Evolutionary conservation across 805 yeast species (phyloP).

Genomic region (Barnettozyma sucrosica): DNA sequence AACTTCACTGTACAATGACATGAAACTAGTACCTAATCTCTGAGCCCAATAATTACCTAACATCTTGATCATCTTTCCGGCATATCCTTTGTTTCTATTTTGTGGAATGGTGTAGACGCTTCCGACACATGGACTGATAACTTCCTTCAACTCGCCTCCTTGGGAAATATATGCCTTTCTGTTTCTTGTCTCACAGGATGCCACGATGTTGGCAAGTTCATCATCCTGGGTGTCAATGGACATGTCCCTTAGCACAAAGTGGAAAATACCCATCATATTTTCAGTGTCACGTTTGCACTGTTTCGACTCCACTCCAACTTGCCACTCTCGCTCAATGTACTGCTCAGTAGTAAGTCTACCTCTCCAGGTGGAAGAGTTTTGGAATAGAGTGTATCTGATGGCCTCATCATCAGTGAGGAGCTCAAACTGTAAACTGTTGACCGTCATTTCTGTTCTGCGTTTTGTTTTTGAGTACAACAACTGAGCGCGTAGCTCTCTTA

Average conservation of each 20-base stretch:
- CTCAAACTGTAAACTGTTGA: slow-evolving; percentile 9
- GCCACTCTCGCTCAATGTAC: slow-evolving; percentile 33
- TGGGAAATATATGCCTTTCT: slow-evolving; percentile 30
- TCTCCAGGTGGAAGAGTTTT: slow-evolving; percentile 32
- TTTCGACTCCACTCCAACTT: slow-evolving; percentile 26
- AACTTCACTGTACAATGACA: slow-evolving; percentile 64
- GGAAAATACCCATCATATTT: slow-evolving; percentile 28
- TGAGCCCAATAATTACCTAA: slow-evolving; percentile 32
- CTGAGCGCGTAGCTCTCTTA: not conserved
- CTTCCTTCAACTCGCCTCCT: slow-evolving; percentile 24
- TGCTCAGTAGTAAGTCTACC: slow-evolving; percentile 29
- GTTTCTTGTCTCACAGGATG: slow-evolving; percentile 37
- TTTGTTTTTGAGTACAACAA: not conserved
- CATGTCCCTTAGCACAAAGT: slow-evolving; percentile 30
- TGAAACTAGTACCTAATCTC: slow-evolving; percentile 29
- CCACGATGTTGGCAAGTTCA: slow-evolving; percentile 31
- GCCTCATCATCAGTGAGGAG: slow-evolving; percentile 27
- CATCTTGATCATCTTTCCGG: slow-evolving; percentile 38
- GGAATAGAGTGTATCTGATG: slow-evolving; percentile 31
- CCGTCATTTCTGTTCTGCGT: slow-evolving; percentile 5
- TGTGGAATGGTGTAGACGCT: slow-evolving; percentile 49
- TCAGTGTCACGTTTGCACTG: slow-evolving; percentile 20
- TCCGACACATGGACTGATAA: slow-evolving; percentile 43
- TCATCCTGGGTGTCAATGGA: slow-evolving; percentile 17
- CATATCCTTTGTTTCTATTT: slow-evolving; percentile 52